Percentiles rank a stretch among this genome's conserved stretches.
These are phyloP conservation scores for Nothophoma quercina DNA, from an alignment of 2,329 filamentous ascomycete species.

Conservation along the genomic window DNA sequence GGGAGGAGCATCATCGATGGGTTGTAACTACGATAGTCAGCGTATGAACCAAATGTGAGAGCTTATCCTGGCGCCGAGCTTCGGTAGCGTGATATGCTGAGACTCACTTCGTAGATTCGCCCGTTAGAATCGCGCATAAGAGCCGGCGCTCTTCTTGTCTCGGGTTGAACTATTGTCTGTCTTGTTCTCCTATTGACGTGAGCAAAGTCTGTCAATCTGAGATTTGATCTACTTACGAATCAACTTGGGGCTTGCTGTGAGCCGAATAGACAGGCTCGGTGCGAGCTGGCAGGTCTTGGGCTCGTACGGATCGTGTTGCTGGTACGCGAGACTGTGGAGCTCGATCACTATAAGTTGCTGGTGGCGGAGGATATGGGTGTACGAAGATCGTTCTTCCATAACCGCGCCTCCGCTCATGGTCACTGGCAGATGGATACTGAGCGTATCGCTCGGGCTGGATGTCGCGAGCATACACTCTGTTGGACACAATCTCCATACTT, in stretches of 20 bases:
- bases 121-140: slow-evolving; percentile 38
- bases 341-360: slow-evolving; percentile 9
- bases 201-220: slow-evolving; percentile 13
- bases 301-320: slow-evolving; percentile 13
- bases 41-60: background rate
- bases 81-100: slow-evolving; percentile 17
- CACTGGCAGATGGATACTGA: slow-evolving; percentile 22
- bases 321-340: slow-evolving; percentile 18
- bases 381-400: slow-evolving; percentile 37
- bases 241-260: slow-evolving; percentile 16
- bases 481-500: slow-evolving; percentile 44
- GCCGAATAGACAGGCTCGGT: slow-evolving; percentile 16
- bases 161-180: slow-evolving; percentile 17
- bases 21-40: slow-evolving; percentile 43
- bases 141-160: slow-evolving; percentile 21
- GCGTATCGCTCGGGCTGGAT: slow-evolving; percentile 34
- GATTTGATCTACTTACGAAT: slow-evolving; percentile 30
- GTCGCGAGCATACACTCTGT: slow-evolving; percentile 42
- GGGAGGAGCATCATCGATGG: slow-evolving; percentile 28
- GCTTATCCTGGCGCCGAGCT: slow-evolving; percentile 20
- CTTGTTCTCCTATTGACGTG: slow-evolving; percentile 27
- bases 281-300: slow-evolving; percentile 11
- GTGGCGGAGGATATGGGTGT: slow-evolving; percentile 23
- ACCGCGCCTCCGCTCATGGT: slow-evolving; percentile 24
- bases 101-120: slow-evolving; percentile 46